Base-by-base conservation (phyloP, 2,329 filamentous ascomycete species). In the Phialophora chinensis region DNA sequence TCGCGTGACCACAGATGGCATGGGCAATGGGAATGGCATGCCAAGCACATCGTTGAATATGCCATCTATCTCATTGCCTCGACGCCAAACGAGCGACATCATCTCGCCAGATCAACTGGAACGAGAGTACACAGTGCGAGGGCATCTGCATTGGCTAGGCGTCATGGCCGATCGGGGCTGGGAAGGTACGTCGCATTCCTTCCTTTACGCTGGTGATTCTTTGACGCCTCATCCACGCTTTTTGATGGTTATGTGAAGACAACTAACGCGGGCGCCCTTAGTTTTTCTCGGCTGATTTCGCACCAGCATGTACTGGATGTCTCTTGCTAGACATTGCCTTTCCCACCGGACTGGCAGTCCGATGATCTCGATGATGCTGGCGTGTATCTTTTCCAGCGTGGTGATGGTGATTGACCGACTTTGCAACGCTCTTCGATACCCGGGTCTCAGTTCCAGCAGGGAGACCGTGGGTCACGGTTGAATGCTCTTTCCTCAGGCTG, bases 81-180 rank as follows among this genome's bases (percentile, higher is more conserved):
- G 66, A 14, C 68, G 68, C 23, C 60, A 60, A 35, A 66, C 60
- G 70, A 77, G 81, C 66, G 78, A 81, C 50, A 80, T 69, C 17
- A 44, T 57, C 33, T 66, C 63, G 59, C 63, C 59, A 17, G 71
- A 69, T 53, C 65, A 70, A 50, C 44, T 87, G 67, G 85, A 88
- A 66, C 80, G 80, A 62, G 86, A 88, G 59, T 84, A 86, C 73
- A 90, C 87, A 2, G 87, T 91, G n/a, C 83, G 86, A 69, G 88
- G 89, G 3, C 81, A 81, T 54, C 77, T 89, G 73, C 89, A 91
- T 76, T 91, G 89, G 89, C 80, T 90, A 8, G 86, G 88, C 44
- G 87, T 91, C 50, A 91, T 91, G 89, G 85, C 84, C 68, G 88
- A 90, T 71, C 90, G 87, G 87, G 80, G 82, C n/a, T 91, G 89